Conservation (phyloP, 495 filamentous ascomycete species). For the Talaromyces liani region DNA sequence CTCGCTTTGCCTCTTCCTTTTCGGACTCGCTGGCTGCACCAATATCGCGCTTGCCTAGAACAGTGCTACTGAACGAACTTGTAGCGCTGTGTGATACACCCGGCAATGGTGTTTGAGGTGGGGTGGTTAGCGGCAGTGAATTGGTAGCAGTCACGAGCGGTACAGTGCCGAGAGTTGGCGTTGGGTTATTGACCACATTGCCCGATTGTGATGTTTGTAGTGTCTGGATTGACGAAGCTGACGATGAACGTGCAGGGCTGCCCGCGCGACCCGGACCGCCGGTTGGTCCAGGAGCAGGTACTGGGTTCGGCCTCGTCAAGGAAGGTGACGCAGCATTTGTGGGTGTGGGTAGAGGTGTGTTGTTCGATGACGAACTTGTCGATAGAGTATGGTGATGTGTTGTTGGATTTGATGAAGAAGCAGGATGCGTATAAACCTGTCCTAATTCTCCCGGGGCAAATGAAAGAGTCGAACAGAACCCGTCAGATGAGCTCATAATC, state of each 20-base stretch:
- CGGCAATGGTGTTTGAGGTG: constrained; percentile 68
- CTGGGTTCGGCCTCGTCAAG: constrained; percentile 39
- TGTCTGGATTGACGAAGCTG: constrained; percentile 75
- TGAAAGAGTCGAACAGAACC: constrained; percentile 87
- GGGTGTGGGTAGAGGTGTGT: constrained; percentile 59
- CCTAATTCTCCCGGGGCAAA: constrained; percentile 84
- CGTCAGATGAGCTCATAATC: constrained; percentile 94
- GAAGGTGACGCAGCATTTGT: constrained; percentile 54
- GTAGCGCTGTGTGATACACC: constrained; percentile 33
- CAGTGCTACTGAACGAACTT: constrained; percentile 32
- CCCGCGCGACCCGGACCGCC: constrained; percentile 56
- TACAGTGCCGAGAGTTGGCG: constrained; percentile 64
- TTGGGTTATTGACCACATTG: constrained; percentile 64
- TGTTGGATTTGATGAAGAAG: constrained; percentile 29
- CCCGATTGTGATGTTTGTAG: constrained; percentile 29
- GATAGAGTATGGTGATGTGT: not conserved
- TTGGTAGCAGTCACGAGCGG: constrained; percentile 66
- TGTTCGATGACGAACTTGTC: constrained; percentile 36
- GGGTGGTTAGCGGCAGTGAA: constrained; percentile 64
- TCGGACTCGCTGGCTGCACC: constrained; percentile 38
- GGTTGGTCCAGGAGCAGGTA: constrained; percentile 21
- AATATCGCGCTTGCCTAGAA: constrained; percentile 53
- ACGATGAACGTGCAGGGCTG: constrained; percentile 77
- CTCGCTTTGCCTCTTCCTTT: constrained; percentile 50
- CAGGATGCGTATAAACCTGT: constrained; percentile 58